phyloP scores from a whole-genome alignment of 345 rosid genomes.

The Schrenkiella parvula region DNA sequence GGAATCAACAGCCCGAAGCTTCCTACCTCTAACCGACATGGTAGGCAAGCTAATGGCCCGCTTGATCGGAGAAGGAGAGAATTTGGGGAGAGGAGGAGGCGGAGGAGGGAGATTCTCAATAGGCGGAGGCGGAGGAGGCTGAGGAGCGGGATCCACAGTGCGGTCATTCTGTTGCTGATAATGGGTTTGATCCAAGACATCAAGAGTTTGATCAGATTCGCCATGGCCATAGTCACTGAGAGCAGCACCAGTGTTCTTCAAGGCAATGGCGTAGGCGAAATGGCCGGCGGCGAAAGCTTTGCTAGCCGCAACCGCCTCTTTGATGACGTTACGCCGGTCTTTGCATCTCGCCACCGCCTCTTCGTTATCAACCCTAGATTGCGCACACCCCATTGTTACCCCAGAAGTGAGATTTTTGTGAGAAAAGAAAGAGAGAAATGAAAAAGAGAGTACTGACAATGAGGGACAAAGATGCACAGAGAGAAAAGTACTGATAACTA shows the following conservation, averaged over 20 bases:
- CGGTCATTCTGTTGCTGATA: conserved; percentile 23
- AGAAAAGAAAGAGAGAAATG: background rate
- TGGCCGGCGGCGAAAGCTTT: conserved; percentile 85
- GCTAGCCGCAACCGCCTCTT: conserved; percentile 77
- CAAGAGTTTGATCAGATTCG: conserved; percentile 46
- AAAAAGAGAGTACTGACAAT: background rate
- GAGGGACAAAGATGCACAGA: conserved; percentile 26
- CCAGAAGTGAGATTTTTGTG: background rate
- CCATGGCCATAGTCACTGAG: conserved; percentile 87
- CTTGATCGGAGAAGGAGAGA: conserved; percentile 78
- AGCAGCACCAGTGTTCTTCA: conserved; percentile 88
- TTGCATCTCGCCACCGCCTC: conserved; percentile 83
- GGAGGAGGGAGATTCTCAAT: conserved; percentile 63
- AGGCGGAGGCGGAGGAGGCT: conserved; percentile 60
- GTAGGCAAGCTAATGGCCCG: conserved; percentile 69
- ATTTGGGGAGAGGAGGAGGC: conserved; percentile 77
- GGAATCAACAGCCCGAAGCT: conserved; percentile 37
- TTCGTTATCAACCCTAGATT: conserved; percentile 83
- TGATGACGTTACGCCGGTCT: conserved; percentile 68
- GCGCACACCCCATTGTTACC: conserved; percentile 72
- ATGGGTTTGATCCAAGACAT: conserved; percentile 26
- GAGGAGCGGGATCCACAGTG: conserved; percentile 38
- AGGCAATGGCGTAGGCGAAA: conserved; percentile 61
- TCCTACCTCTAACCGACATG: conserved; percentile 33
- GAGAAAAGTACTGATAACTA: background rate